Evolutionary conservation across 192 early-diverging fungal species (phyloP).

Genomic region (Phycomyces nitens): DNA sequence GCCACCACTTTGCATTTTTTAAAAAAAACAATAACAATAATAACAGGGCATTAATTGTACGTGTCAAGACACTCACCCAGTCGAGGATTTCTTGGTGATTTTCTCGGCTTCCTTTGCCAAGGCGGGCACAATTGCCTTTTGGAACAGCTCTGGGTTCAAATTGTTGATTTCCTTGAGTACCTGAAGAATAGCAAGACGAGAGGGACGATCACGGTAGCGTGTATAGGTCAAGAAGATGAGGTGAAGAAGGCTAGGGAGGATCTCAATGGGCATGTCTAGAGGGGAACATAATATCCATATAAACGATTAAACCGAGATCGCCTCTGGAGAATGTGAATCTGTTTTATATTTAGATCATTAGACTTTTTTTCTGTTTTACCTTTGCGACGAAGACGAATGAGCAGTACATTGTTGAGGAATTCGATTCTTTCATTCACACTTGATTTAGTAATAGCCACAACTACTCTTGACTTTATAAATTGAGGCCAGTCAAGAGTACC

Average conservation of each 20-base stretch:
- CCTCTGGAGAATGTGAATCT: too few relatives aligned
- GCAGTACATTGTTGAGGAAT: constrained; percentile 43
- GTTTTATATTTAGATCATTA: background rate
- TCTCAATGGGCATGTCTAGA: constrained; percentile 44
- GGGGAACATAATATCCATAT: background rate
- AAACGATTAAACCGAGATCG: background rate
- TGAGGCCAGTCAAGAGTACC: constrained; percentile 54
- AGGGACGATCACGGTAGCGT: constrained; percentile 66
- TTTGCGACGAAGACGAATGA: constrained; percentile 44
- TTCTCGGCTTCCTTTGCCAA: constrained; percentile 50
- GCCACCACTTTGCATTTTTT: background rate
- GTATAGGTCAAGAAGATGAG: constrained; percentile 56
- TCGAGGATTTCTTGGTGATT: constrained; percentile 38
- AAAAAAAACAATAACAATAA: too few relatives aligned
- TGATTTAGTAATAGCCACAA: constrained; percentile 47
- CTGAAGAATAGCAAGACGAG: constrained; percentile 56
- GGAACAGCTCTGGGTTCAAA: constrained; percentile 55
- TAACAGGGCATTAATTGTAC: too few relatives aligned
- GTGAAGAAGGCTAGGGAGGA: constrained; percentile 45
- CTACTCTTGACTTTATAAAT: constrained; percentile 46
- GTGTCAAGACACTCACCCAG: constrained; percentile 29
- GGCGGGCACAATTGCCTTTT: constrained; percentile 52
- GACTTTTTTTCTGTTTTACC: constrained; percentile 24
- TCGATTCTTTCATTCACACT: constrained; percentile 47
- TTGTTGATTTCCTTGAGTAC: constrained; percentile 54